Conservation (phyloP, 306 rosid species). For the Lupinus albus region DNA sequence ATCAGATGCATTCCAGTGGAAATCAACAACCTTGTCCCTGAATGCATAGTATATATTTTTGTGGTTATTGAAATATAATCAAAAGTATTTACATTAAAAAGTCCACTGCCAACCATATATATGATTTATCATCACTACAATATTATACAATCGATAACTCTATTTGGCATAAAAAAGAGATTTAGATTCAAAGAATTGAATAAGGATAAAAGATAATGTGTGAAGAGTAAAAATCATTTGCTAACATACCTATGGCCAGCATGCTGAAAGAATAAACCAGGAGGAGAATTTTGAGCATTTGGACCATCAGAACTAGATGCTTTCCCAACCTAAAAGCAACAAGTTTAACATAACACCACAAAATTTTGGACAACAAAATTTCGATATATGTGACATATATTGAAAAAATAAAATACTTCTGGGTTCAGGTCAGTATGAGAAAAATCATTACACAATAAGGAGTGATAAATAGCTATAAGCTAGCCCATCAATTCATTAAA, state of each 20-base stretch:
- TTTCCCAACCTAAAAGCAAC: conserved; percentile 50
- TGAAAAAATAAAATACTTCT: neutral
- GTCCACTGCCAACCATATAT: neutral
- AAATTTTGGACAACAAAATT: conserved; percentile 1
- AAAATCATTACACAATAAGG: neutral
- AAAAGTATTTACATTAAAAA: neutral
- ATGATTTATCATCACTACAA: neutral
- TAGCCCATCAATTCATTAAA: neutral
- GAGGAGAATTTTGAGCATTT: conserved; percentile 31
- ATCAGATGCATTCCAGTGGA: conserved; percentile 91
- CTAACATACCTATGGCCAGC: conserved; percentile 59
- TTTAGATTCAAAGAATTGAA: conserved; percentile 11
- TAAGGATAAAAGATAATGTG: conserved; percentile 21
- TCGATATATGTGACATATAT: neutral
- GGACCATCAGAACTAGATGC: conserved; percentile 43
- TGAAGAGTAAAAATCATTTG: neutral
- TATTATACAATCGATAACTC: conserved; percentile 7
- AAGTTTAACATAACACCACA: conserved; percentile 8
- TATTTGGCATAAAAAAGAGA: conserved; percentile 8
- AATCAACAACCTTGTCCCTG: conserved; percentile 95
- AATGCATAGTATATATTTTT: conserved; percentile 8
- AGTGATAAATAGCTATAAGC: conserved; percentile 13
- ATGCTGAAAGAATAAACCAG: conserved; percentile 59
- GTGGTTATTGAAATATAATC: neutral
- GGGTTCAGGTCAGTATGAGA: neutral